These are phyloP conservation scores for Thraustotheca clavata DNA, from an alignment of 352 stramenopile genomes.

Conservation along the genomic window DNA sequence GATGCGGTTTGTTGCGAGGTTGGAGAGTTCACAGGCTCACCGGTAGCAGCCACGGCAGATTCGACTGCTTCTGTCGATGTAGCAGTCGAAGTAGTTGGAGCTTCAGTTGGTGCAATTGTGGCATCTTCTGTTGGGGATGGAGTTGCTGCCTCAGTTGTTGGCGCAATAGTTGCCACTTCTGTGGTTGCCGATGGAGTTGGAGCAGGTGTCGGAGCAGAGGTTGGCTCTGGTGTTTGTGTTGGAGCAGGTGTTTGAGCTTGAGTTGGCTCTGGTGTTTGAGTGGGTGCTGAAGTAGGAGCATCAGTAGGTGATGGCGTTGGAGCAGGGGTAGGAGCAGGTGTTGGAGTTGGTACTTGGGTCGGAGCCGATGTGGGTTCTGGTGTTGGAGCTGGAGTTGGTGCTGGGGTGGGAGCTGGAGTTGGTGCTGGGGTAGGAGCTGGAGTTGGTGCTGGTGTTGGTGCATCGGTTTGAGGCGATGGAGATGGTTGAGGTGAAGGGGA, in stretches of 20 bases:
- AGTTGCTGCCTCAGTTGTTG: not conserved
- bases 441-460: not conserved
- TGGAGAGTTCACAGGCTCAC: not conserved
- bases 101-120: not conserved
- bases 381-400: conserved; percentile 10
- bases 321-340: not conserved
- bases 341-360: not conserved
- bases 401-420: not conserved
- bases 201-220: not conserved
- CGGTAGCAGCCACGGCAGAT: not conserved
- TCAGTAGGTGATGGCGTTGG: conserved; percentile 10
- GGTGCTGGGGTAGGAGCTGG: not conserved
- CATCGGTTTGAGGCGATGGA: not conserved
- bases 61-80: not conserved
- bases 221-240: not conserved
- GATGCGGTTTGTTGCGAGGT: not conserved
- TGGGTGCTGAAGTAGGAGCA: not conserved
- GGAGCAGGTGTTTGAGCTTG: not conserved
- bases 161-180: not conserved
- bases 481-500: not conserved
- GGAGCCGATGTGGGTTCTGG: not conserved
- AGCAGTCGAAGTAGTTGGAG: not conserved
- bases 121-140: not conserved
- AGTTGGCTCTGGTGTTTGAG: not conserved
- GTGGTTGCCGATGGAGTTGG: not conserved